Percentiles rank a stretch among this genome's conserved stretches.
Conservation (phyloP, 352 stramenopile species). For the Phytophthora constricta region DNA sequence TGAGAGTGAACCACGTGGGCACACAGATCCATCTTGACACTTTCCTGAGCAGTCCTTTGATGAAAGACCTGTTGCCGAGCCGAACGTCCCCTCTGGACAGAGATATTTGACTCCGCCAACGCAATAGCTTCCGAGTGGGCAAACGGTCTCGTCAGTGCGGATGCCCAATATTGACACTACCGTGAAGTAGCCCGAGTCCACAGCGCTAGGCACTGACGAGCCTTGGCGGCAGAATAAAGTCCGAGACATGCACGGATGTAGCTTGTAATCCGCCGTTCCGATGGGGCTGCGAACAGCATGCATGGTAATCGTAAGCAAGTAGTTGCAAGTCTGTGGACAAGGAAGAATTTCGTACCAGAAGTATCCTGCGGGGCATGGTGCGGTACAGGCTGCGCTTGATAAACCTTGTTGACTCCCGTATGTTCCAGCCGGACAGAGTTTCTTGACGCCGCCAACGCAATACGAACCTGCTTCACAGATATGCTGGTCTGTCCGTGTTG, state of each 20-base stretch:
- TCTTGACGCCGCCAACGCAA: constrained; percentile 62
- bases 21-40: constrained; percentile 68
- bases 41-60: constrained; percentile 51
- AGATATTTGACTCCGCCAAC: constrained; percentile 50
- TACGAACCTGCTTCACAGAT: constrained; percentile 67
- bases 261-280: constrained; percentile 48
- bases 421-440: constrained; percentile 50
- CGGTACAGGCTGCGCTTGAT: constrained; percentile 52
- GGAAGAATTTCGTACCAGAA: constrained; percentile 51
- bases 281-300: constrained; percentile 36
- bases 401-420: constrained; percentile 52
- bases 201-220: constrained; percentile 41
- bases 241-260: constrained; percentile 43
- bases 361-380: constrained; percentile 65
- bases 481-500: constrained; percentile 48
- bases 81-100: constrained; percentile 66
- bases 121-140: constrained; percentile 68
- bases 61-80: constrained; percentile 47
- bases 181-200: constrained; percentile 59
- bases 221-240: constrained; percentile 57
- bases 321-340: neutral
- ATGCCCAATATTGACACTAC: constrained; percentile 37
- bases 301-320: neutral
- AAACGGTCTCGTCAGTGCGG: constrained; percentile 60
- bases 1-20: constrained; percentile 48